phyloP scores from a whole-genome alignment of 1,284 basidiomycete species.

The Trichosporon ovoides region DNA sequence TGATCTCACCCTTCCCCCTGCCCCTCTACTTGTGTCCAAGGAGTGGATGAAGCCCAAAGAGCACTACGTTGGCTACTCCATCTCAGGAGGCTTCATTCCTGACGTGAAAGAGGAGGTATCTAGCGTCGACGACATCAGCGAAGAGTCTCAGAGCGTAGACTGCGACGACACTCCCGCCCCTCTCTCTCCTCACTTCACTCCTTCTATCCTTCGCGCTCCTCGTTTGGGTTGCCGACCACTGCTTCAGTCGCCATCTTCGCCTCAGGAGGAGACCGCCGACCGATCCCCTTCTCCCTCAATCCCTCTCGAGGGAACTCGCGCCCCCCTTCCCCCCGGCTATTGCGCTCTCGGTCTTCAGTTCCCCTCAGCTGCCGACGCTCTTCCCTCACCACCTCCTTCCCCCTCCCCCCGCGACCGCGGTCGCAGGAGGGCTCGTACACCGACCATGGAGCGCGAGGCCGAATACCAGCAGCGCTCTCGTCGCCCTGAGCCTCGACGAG shows the following conservation, averaged over 20 bases:
- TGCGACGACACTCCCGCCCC: neutral
- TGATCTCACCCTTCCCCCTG: neutral
- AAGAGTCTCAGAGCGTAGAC: neutral
- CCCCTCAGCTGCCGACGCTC: neutral
- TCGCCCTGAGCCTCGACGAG: constrained; percentile 3
- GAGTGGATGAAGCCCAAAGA: constrained; percentile 5
- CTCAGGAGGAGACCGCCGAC: neutral
- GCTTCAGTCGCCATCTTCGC: neutral
- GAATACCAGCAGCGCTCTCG: neutral
- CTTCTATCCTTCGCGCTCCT: neutral
- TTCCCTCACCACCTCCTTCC: constrained; percentile 6
- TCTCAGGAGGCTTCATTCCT: neutral
- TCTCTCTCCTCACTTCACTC: constrained; percentile 5
- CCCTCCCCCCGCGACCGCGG: constrained; percentile 5
- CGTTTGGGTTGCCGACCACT: neutral
- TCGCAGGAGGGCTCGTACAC: neutral
- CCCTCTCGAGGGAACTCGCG: constrained; percentile 9
- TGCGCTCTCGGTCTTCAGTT: constrained; percentile 19
- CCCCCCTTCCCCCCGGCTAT: constrained; percentile 3
- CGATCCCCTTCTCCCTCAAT: neutral
- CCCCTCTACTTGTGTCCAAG: constrained; percentile 1
- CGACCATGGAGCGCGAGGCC: neutral
- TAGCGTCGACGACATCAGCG: neutral
- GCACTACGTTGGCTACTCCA: neutral
- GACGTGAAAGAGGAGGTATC: neutral